A percentile compares a stretch with the other conserved stretches of the same genome.
Conservation (phyloP, 2,329 filamentous ascomycete species). For the Ceratocystis smalleyi region DNA sequence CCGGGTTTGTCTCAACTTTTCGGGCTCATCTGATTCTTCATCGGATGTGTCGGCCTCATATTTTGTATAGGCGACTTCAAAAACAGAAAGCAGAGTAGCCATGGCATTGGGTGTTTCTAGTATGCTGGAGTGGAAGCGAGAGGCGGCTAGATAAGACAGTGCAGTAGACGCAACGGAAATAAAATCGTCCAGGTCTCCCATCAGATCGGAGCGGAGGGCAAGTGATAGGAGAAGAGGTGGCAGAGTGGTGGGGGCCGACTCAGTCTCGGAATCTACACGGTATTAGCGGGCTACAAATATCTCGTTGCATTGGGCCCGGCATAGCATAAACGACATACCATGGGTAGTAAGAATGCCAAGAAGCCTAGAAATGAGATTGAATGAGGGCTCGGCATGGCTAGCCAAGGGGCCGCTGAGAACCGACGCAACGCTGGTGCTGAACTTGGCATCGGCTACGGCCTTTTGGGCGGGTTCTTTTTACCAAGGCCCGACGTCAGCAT, state of each 20-base stretch:
- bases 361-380: constrained; percentile 42
- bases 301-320: not conserved
- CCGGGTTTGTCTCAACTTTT: constrained; percentile 29
- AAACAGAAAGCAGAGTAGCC: constrained; percentile 31
- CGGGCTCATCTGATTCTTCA: constrained; percentile 28
- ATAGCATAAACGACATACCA: constrained; percentile 24
- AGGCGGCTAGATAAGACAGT: constrained; percentile 39
- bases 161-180: constrained; percentile 36
- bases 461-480: constrained; percentile 39
- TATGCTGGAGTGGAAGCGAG: constrained; percentile 35
- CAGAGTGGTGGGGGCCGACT: constrained; percentile 31
- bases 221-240: constrained; percentile 35
- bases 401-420: constrained; percentile 34
- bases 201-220: constrained; percentile 28
- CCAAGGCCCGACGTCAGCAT: not conserved
- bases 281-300: not conserved
- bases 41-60: constrained; percentile 29
- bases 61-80: constrained; percentile 33
- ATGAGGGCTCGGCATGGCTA: constrained; percentile 27
- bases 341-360: constrained; percentile 38
- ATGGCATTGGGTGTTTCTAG: constrained; percentile 27
- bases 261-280: constrained; percentile 29
- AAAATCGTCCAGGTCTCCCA: constrained; percentile 40
- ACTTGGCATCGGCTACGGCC: constrained; percentile 35
- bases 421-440: constrained; percentile 35